Conservation (phyloP, 2,329 filamentous ascomycete species). For the Sarocladium brachiariae region DNA sequence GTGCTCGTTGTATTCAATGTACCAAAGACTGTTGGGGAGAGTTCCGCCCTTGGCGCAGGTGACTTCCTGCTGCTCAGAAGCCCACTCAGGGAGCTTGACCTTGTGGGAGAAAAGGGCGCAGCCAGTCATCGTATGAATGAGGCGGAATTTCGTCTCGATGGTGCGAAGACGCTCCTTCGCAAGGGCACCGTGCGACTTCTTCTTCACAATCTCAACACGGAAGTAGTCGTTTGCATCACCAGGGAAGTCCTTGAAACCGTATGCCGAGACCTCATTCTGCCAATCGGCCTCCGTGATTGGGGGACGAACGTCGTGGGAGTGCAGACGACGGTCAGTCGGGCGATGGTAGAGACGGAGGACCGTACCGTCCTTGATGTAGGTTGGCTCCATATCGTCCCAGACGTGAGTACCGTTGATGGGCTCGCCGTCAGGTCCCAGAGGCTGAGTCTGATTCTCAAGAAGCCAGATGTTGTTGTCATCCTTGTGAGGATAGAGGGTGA, state of each 20-base stretch:
- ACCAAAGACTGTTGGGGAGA: slow-evolving; percentile 95
- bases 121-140: slow-evolving; percentile 94
- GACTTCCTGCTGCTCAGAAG: slow-evolving; percentile 97
- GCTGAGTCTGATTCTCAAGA: slow-evolving; percentile 93
- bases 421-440: slow-evolving; percentile 66
- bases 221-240: slow-evolving; percentile 97
- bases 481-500: slow-evolving; percentile 97
- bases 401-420: slow-evolving; percentile 73
- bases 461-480: slow-evolving; percentile 97
- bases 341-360: slow-evolving; percentile 78
- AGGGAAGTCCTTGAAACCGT: slow-evolving; percentile 93
- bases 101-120: slow-evolving; percentile 97
- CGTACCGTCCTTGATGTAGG: slow-evolving; percentile 71
- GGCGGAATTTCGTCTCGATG: slow-evolving; percentile 93
- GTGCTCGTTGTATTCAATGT: slow-evolving; percentile 86
- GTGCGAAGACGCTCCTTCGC: slow-evolving; percentile 84
- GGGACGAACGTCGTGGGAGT: slow-evolving; percentile 90
- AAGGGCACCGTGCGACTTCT: slow-evolving; percentile 68
- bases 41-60: slow-evolving; percentile 90
- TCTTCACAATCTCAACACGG: slow-evolving; percentile 89
- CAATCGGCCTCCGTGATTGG: slow-evolving; percentile 83
- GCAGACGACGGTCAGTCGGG: slow-evolving; percentile 78
- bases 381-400: slow-evolving; percentile 63
- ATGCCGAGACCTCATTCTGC: slow-evolving; percentile 95
- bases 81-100: slow-evolving; percentile 97